Conservation (phyloP, 768 basidiomycete species). For the Trametopsis cervina region DNA sequence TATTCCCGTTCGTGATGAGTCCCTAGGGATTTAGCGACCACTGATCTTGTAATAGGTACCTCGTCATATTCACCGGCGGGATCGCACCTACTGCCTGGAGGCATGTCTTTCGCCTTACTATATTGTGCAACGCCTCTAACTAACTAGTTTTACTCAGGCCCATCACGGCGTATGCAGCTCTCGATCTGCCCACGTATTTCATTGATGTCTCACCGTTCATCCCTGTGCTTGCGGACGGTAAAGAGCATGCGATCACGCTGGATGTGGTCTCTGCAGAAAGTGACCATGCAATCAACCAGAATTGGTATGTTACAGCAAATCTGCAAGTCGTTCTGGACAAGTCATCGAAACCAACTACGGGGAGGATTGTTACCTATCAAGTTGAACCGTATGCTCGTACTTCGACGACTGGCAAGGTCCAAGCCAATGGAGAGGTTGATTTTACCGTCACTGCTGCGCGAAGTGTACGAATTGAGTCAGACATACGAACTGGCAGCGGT, state of each 20-base stretch:
- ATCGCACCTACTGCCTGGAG: slow-evolving; percentile 59
- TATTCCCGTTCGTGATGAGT: slow-evolving; percentile 38
- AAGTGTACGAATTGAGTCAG: slow-evolving; percentile 47
- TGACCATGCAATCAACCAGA: slow-evolving; percentile 52
- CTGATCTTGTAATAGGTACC: slow-evolving; percentile 1
- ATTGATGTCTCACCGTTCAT: slow-evolving; percentile 71
- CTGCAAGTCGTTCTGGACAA: slow-evolving; percentile 48
- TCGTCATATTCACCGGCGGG: slow-evolving; percentile 61
- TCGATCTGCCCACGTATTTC: slow-evolving; percentile 70
- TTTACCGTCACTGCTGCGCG: slow-evolving; percentile 46
- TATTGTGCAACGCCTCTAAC: not conserved
- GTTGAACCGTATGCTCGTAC: slow-evolving; percentile 47
- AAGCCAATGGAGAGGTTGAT: slow-evolving; percentile 16
- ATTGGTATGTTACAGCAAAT: slow-evolving; percentile 67
- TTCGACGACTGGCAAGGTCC: slow-evolving; percentile 33
- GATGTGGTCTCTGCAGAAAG: slow-evolving; percentile 62
- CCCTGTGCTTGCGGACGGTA: slow-evolving; percentile 55
- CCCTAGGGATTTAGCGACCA: no score
- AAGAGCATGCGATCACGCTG: slow-evolving; percentile 58
- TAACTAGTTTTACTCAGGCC: slow-evolving; percentile 29
- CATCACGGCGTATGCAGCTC: slow-evolving; percentile 27
- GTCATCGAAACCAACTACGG: slow-evolving; percentile 29
- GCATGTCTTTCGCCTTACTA: not conserved
- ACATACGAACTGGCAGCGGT: slow-evolving; percentile 54
- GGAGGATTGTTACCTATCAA: slow-evolving; percentile 49